Conservation (phyloP, 495 filamentous ascomycete species). For the Podospora bellae-mahoneyi region DNA sequence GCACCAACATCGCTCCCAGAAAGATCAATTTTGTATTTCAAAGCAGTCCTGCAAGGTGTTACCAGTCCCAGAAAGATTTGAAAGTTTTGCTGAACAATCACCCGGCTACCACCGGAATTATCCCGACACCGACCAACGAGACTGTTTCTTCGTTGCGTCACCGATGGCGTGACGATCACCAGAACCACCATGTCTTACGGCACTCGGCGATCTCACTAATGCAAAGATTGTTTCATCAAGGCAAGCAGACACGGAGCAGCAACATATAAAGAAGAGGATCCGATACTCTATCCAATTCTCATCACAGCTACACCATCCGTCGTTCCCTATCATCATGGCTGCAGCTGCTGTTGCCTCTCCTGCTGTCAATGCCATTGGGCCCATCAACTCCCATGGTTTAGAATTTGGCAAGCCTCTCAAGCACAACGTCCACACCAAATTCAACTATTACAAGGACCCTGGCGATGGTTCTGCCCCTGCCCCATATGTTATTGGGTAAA, state of each 20-base stretch:
- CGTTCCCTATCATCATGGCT: conserved; percentile 12
- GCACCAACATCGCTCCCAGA: too few species aligned
- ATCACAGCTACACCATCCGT: not conserved
- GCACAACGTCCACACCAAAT: conserved; percentile 50
- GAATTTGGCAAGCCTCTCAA: not conserved
- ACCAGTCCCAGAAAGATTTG: not conserved
- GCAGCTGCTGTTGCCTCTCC: conserved; percentile 9
- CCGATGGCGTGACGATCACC: conserved; percentile 17
- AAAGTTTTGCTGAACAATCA: not conserved
- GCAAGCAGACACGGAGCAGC: not conserved
- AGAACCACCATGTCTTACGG: not conserved
- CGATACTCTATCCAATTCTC: not conserved
- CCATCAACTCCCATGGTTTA: too few species aligned
- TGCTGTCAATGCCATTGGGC: not conserved
- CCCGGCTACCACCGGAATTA: not conserved
- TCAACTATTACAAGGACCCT: conserved; percentile 60
- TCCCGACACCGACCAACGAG: not conserved
- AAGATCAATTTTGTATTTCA: not conserved
- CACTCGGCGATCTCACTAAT: not conserved
- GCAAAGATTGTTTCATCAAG: not conserved
- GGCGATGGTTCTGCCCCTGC: conserved; percentile 56
- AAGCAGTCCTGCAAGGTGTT: not conserved
- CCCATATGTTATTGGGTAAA: conserved; percentile 45
- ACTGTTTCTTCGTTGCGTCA: conserved; percentile 13
- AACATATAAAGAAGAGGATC: not conserved